These are phyloP conservation scores for Coemansia sp. DNA, from an alignment of 192 early-diverging fungal genomes.

Conservation along the genomic window DNA sequence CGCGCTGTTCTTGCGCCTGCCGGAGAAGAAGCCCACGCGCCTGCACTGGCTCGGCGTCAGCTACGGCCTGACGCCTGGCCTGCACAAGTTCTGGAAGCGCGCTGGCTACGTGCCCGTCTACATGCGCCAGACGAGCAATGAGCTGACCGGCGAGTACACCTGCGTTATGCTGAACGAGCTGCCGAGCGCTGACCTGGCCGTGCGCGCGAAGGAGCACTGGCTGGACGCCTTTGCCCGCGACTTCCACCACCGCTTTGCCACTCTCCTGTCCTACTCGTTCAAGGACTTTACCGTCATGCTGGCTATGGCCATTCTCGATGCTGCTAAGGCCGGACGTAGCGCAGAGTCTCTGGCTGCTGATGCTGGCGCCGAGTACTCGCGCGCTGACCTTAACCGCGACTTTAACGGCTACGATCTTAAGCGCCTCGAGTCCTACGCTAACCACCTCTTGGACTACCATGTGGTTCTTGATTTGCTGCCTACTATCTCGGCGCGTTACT, in stretches of 20 bases:
- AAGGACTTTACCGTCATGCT: constrained; percentile 77
- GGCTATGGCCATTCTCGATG: constrained; percentile 85
- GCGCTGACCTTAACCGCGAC: constrained; percentile 32
- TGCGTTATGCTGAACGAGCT: constrained; percentile 95
- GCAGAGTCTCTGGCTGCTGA: constrained; percentile 26
- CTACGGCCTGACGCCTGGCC: constrained; percentile 83
- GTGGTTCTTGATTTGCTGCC: constrained; percentile 94
- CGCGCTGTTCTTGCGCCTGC: constrained; percentile 82
- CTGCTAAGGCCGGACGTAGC: constrained; percentile 58
- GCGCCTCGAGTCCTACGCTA: constrained; percentile 93
- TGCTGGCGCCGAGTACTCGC: constrained; percentile 17
- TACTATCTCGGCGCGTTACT: constrained; percentile 78
- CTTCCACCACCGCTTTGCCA: constrained; percentile 88
- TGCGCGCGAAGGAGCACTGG: constrained; percentile 69
- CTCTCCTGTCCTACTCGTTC: constrained; percentile 89
- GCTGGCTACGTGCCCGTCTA: constrained; percentile 91
- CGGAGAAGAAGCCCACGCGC: constrained; percentile 76
- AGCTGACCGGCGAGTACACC: constrained; percentile 97
- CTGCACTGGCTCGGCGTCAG: constrained; percentile 97
- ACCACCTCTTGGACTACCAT: constrained; percentile 97
- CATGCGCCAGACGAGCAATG: constrained; percentile 95
- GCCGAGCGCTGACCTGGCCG: constrained; percentile 50
- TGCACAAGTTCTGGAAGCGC: constrained; percentile 98
- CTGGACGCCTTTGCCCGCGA: constrained; percentile 87
- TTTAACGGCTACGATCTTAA: constrained; percentile 81